phyloP scores from a whole-genome alignment of 2,329 filamentous ascomycete genomes.

The Ascochyta rabiei region DNA sequence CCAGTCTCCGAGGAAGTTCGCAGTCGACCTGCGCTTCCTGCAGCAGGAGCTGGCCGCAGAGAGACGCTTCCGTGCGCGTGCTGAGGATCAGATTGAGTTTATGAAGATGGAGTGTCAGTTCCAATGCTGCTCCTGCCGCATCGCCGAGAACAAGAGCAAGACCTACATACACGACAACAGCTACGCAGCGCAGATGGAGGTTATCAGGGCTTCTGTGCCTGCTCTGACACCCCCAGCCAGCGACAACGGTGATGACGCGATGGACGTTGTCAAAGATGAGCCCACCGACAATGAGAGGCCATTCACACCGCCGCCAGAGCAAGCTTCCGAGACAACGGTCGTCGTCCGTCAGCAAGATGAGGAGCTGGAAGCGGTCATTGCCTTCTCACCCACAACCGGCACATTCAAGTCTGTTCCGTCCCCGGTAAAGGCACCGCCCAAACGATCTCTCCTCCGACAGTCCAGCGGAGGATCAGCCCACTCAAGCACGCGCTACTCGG shows the following conservation, averaged over 20 bases:
- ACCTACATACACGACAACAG: slow-evolving; percentile 48
- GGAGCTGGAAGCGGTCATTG: slow-evolving; percentile 30
- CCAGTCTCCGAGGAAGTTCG: slow-evolving; percentile 51
- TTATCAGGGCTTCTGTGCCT: slow-evolving; percentile 53
- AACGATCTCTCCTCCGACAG: slow-evolving; percentile 20
- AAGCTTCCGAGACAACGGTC: slow-evolving; percentile 16
- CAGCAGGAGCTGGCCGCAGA: slow-evolving; percentile 60
- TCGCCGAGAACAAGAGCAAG: slow-evolving; percentile 48
- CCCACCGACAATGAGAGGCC: slow-evolving; percentile 24
- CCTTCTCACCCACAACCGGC: slow-evolving; percentile 48
- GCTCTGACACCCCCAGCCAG: slow-evolving; percentile 68
- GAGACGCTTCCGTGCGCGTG: slow-evolving; percentile 67
- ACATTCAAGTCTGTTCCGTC: slow-evolving; percentile 45
- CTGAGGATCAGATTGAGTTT: slow-evolving; percentile 76
- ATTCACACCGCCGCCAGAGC: slow-evolving; percentile 29
- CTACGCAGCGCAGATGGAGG: slow-evolving; percentile 44
- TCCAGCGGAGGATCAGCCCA: slow-evolving; percentile 22
- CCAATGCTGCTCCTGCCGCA: slow-evolving; percentile 66
- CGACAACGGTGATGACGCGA: slow-evolving; percentile 59
- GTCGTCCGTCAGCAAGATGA: slow-evolving; percentile 13
- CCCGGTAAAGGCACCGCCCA: slow-evolving; percentile 32
- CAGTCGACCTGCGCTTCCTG: slow-evolving; percentile 55
- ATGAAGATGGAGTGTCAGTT: slow-evolving; percentile 76
- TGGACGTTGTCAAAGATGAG: slow-evolving; percentile 38
- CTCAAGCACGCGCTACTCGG: slow-evolving; percentile 28